A percentile compares a stretch with the other conserved stretches of the same genome.
Conservation (phyloP, 805 yeast species). For the Pichia nanzhaoensis region DNA sequence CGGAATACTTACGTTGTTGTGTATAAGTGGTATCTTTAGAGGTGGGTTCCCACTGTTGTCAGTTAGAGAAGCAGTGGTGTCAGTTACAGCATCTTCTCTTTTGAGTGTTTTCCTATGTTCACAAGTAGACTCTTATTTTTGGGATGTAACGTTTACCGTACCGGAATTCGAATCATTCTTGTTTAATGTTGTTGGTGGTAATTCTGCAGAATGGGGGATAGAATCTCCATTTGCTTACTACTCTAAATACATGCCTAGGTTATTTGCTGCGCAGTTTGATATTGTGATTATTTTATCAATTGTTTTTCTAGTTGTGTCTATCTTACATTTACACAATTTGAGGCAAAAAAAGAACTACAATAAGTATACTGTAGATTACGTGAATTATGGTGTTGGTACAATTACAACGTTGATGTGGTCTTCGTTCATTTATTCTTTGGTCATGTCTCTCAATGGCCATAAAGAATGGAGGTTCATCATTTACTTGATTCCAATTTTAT, state of each 20-base stretch:
- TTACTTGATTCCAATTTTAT: slow-evolving; percentile 65
- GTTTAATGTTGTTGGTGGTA: slow-evolving; percentile 72
- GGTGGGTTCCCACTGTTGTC: slow-evolving; percentile 29
- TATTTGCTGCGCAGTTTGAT: slow-evolving; percentile 28
- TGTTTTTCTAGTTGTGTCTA: slow-evolving; percentile 1
- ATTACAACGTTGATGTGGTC: slow-evolving; percentile 45
- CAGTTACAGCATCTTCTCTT: slow-evolving; percentile 34
- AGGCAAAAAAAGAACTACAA: background rate
- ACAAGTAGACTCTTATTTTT: slow-evolving; percentile 66
- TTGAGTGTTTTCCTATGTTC: slow-evolving; percentile 46
- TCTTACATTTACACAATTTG: background rate
- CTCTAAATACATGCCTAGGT: slow-evolving; percentile 40
- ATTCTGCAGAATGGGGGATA: slow-evolving; percentile 74
- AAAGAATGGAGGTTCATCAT: slow-evolving; percentile 91
- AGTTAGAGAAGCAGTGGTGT: slow-evolving; percentile 23
- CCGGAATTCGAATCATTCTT: slow-evolving; percentile 73
- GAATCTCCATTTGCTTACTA: slow-evolving; percentile 73
- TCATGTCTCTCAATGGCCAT: slow-evolving; percentile 79
- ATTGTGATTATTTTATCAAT: slow-evolving; percentile 2
- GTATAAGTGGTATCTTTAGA: slow-evolving; percentile 41
- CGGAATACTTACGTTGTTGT: slow-evolving; percentile 35
- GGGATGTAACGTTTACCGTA: slow-evolving; percentile 42
- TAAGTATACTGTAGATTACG: slow-evolving; percentile 14
- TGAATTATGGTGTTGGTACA: slow-evolving; percentile 25
- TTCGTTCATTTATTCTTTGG: slow-evolving; percentile 45